Percentiles rank a stretch among this genome's conserved stretches.
Conservation (phyloP, 306 rosid species). For the Spatholobus suberectus region DNA sequence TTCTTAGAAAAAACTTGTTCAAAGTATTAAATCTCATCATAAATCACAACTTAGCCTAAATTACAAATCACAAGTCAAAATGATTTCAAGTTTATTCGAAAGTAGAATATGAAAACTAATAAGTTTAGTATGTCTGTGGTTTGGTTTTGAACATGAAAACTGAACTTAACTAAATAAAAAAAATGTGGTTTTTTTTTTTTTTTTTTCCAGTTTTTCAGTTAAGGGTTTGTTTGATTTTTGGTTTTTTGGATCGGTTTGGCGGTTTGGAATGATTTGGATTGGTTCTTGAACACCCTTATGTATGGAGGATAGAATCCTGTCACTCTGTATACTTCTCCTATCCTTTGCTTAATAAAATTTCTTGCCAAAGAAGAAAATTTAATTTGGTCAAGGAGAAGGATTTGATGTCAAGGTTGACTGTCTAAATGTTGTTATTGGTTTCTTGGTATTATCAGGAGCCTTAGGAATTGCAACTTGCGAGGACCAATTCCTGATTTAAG, state of each 20-base stretch:
- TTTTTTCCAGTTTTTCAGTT: not conserved
- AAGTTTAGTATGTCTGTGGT: not conserved
- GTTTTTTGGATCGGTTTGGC: not conserved
- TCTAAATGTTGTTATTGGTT: conserved; percentile 42
- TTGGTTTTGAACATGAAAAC: not conserved
- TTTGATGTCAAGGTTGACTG: conserved; percentile 7
- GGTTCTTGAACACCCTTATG: not conserved
- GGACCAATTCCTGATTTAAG: conserved; percentile 94
- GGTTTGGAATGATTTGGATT: not conserved
- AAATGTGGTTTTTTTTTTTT: too few species aligned
- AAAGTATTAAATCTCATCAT: not conserved
- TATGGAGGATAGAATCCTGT: not conserved
- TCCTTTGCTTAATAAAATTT: conserved; percentile 17
- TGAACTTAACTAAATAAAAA: not conserved
- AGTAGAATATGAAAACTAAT: not conserved
- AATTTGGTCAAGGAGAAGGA: conserved; percentile 17
- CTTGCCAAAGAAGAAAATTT: not conserved
- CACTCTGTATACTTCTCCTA: not conserved
- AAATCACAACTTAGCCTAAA: not conserved
- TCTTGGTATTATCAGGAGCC: conserved; percentile 66
- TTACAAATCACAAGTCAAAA: not conserved
- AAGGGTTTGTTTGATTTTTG: not conserved
- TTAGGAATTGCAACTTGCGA: conserved; percentile 81
- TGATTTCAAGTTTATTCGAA: not conserved
- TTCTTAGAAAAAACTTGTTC: not conserved